phyloP scores from a whole-genome alignment of 2,329 filamentous ascomycete species.

The Xylaria sp. region DNA sequence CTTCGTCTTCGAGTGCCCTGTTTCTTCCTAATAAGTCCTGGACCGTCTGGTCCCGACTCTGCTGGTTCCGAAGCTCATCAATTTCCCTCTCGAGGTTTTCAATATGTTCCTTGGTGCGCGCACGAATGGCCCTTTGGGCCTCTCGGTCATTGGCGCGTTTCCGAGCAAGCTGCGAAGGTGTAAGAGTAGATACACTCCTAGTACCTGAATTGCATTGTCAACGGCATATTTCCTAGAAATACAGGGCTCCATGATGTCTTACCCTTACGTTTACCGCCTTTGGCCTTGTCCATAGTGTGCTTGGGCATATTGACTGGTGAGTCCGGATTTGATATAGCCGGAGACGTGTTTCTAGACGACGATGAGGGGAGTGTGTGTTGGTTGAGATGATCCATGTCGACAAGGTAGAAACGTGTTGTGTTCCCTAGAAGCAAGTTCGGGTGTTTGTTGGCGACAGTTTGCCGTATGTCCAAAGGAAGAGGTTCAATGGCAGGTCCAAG shows the following conservation, averaged over 20 bases:
- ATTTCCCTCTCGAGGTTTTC: constrained; percentile 80
- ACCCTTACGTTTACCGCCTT: constrained; percentile 50
- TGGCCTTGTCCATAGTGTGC: constrained; percentile 40
- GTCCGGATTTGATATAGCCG: constrained; percentile 33
- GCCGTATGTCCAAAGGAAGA: constrained; percentile 26
- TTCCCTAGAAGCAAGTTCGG: constrained; percentile 30
- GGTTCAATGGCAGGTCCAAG: constrained; percentile 24
- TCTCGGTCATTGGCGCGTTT: constrained; percentile 93
- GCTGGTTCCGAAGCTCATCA: constrained; percentile 70
- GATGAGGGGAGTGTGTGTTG: constrained; percentile 25
- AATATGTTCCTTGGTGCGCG: constrained; percentile 87
- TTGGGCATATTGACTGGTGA: constrained; percentile 46
- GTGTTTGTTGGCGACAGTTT: constrained; percentile 6
- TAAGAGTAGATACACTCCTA: constrained; percentile 86
- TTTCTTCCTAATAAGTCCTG: constrained; percentile 64
- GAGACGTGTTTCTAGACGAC: constrained; percentile 31
- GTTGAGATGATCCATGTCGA: constrained; percentile 36
- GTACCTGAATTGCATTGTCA: constrained; percentile 59
- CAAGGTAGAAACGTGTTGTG: constrained; percentile 22
- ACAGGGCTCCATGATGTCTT: constrained; percentile 17
- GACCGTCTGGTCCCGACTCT: constrained; percentile 62
- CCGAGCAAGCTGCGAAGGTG: constrained; percentile 86
- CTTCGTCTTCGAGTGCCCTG: constrained; percentile 64
- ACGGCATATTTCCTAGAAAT: background rate
- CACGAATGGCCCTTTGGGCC: constrained; percentile 86